These are phyloP conservation scores for Xylaria hypoxylon DNA, from an alignment of 2,329 filamentous ascomycete species.

Conservation along the genomic window DNA sequence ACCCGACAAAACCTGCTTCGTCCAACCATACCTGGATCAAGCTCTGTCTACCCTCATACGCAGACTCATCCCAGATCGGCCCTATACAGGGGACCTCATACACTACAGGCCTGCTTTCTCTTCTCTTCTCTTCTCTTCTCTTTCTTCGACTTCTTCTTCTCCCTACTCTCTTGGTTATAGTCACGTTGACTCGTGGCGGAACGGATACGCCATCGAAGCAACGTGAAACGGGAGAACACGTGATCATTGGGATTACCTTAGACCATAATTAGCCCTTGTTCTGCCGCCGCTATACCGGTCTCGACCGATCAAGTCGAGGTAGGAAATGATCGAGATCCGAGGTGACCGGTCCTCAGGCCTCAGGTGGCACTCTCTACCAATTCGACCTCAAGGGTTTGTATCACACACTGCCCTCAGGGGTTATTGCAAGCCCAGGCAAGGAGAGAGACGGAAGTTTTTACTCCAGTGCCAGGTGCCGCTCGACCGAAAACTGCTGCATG, in stretches of 20 bases:
- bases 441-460: neutral
- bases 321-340: constrained; percentile 14
- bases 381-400: constrained; percentile 21
- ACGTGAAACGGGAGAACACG: neutral
- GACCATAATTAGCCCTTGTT: constrained; percentile 13
- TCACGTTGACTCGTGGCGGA: neutral
- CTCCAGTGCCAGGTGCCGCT: constrained; percentile 9
- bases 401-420: constrained; percentile 8
- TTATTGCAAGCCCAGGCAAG: constrained; percentile 20
- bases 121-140: neutral
- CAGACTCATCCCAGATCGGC: too few species aligned
- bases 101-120: too few species aligned
- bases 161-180: neutral
- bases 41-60: neutral
- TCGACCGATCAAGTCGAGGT: neutral
- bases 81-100: too few species aligned
- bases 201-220: neutral
- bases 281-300: constrained; percentile 12
- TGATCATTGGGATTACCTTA: neutral
- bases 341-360: constrained; percentile 8
- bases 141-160: neutral
- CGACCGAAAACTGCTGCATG: constrained; percentile 13
- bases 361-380: constrained; percentile 16
- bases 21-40: constrained; percentile 1
- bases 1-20: constrained; percentile 15